Evolutionary conservation across 257 asterid genomes (phyloP).

Genomic region (Gynochthodes officinalis): DNA sequence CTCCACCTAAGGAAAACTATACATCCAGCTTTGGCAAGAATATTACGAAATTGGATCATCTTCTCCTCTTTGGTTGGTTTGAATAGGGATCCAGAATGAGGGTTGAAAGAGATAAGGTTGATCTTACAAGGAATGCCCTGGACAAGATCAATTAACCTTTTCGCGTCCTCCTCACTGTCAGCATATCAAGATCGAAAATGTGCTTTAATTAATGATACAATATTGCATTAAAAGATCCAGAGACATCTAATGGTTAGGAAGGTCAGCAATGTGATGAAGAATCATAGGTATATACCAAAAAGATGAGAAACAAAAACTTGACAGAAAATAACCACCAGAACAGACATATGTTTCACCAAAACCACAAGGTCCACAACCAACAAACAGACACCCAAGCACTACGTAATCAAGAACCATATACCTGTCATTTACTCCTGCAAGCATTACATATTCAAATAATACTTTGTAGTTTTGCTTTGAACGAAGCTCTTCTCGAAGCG

Average conservation of each 20-base stretch:
- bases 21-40: slow-evolving; percentile 75
- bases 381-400: not conserved
- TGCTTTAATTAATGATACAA: not conserved
- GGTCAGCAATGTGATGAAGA: not conserved
- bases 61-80: slow-evolving; percentile 73
- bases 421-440: slow-evolving; percentile 98
- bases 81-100: slow-evolving; percentile 77
- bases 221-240: not conserved
- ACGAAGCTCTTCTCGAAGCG: slow-evolving; percentile 74
- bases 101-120: slow-evolving; percentile 89
- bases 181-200: not conserved
- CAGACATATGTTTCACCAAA: not conserved
- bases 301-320: not conserved
- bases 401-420: slow-evolving; percentile 9
- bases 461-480: slow-evolving; percentile 78
- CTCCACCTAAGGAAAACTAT: slow-evolving; percentile 65
- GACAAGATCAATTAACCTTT: slow-evolving; percentile 67
- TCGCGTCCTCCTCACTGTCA: slow-evolving; percentile 74
- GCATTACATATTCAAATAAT: slow-evolving; percentile 95
- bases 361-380: not conserved
- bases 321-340: not conserved
- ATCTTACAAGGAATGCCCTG: slow-evolving; percentile 96
- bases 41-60: slow-evolving; percentile 76
- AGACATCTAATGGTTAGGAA: no score
- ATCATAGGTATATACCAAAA: not conserved